phyloP scores from a whole-genome alignment of 345 rosid genomes.

The Laguncularia racemosa region DNA sequence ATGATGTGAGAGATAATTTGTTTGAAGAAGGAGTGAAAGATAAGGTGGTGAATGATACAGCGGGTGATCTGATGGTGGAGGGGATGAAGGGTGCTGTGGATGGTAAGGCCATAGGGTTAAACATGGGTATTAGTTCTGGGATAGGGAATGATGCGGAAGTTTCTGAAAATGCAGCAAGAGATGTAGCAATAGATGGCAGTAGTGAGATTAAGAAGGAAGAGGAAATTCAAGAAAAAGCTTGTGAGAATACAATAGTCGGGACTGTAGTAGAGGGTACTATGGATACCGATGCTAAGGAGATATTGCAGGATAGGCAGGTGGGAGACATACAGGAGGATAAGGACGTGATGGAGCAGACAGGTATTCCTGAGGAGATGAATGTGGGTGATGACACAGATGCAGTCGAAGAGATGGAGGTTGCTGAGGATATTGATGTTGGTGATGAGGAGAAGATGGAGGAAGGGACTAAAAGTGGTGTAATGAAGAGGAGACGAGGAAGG shows the following conservation, averaged over 20 bases:
- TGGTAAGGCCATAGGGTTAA: neutral
- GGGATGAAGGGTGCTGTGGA: neutral
- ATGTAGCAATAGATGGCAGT: neutral
- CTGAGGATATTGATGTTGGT: slow-evolving; percentile 17
- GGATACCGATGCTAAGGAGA: neutral
- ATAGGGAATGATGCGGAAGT: slow-evolving; percentile 3
- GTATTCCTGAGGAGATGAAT: slow-evolving; percentile 5
- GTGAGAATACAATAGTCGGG: neutral
- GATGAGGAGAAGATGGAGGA: slow-evolving; percentile 34
- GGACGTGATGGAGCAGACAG: slow-evolving; percentile 7
- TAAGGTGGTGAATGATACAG: neutral
- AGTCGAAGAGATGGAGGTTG: slow-evolving; percentile 2
- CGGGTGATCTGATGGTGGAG: neutral
- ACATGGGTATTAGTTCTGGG: neutral
- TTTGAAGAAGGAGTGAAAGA: neutral
- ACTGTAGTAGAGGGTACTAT: slow-evolving; percentile 3
- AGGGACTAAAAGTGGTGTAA: slow-evolving; percentile 30
- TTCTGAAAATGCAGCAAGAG: neutral
- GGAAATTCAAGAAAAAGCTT: neutral
- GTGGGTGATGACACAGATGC: slow-evolving; percentile 3
- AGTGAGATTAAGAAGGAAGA: neutral
- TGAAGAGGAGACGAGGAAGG: slow-evolving; percentile 75
- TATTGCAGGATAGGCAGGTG: neutral
- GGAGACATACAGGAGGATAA: slow-evolving; percentile 5
- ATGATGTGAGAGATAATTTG: neutral